Evolutionary conservation across 73 alveolate species (phyloP), one percentile per base, ranked within the genome.

Genomic region (Paramecium tetraurelia): DNA sequence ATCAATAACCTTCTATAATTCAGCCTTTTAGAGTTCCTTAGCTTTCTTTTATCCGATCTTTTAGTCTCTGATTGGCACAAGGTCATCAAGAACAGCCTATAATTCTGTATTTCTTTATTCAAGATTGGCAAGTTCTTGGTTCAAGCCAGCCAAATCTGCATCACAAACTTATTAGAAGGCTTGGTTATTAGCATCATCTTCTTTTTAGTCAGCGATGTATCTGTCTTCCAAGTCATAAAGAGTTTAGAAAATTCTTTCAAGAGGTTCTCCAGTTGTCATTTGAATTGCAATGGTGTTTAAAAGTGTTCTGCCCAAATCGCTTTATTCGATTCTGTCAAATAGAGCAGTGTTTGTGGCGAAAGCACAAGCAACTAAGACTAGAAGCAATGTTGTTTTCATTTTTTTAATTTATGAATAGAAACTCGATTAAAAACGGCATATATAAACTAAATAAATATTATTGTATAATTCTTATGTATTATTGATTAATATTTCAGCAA

Each of bases 151-250:
- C 46, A 80, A 48, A 46, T 80, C 90, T 18, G 90, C 90, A 80
- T 80, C 90, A 80, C 90, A 80, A 5, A 80, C 90, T 44, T 43
- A 33, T 80, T 80, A 80, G 90, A 80, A 80, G 24, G 57, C 71
- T 80, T 43, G 10, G 75, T 80, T 80, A 36, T 80, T 80, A 6
- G 46, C 90, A 80, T 80, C 90, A 48, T 80, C 90, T 80, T 80
- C 90, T 22, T 80, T 80, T 80, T 80, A 80, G 76, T 80, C 90
- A 43, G 90, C 90, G 2, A 41, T 43, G 48, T 80, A 80, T 80
- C 90, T 80, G 76, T 80, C 90, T 80, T 80, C 90, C 53, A 80
- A 80, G 22, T 80, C 90, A 80, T 80, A 80, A 63, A 80, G 90
- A 11, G 90, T 80, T 80, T 80, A 80, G 90, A 80, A 80, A 48